Percentiles rank a stretch among this genome's conserved stretches.
Evolutionary conservation across 768 basidiomycete genomes (phyloP).

Genomic region (Trametes cinnabarina): DNA sequence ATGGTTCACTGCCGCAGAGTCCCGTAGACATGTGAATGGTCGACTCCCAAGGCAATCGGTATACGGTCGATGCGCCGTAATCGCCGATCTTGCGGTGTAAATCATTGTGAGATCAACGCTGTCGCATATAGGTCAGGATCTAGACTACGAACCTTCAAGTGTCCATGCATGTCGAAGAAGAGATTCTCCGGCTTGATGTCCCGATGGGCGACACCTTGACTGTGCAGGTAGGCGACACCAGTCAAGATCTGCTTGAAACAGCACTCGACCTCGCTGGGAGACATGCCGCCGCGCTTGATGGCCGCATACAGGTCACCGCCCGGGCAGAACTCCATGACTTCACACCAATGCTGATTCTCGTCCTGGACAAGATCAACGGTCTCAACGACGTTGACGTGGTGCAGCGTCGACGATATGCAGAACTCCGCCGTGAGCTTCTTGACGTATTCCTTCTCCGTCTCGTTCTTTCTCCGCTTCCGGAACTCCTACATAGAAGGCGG

Average conservation of each 20-base stretch:
- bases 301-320: constrained; percentile 98
- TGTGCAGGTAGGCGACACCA: constrained; percentile 89
- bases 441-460: constrained; percentile 98
- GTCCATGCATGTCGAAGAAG: constrained; percentile 88
- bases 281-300: constrained; percentile 96
- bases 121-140: neutral
- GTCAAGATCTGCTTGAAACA: constrained; percentile 95
- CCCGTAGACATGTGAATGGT: constrained; percentile 97
- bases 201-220: constrained; percentile 95
- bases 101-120: constrained; percentile 16
- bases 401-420: constrained; percentile 94
- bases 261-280: constrained; percentile 89
- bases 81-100: constrained; percentile 76
- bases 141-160: constrained; percentile 75
- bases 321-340: constrained; percentile 99
- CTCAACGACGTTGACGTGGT: constrained; percentile 94
- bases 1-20: constrained; percentile 95
- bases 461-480: constrained; percentile 95
- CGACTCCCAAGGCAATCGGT: constrained; percentile 95
- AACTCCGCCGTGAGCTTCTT: constrained; percentile 99
- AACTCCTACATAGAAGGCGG: constrained; percentile 68
- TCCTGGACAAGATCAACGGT: constrained; percentile 99
- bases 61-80: constrained; percentile 98
- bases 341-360: constrained; percentile 95
- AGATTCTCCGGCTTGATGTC: constrained; percentile 99